Evolutionary conservation across 495 filamentous ascomycete genomes (phyloP).

Genomic region (Barbatosphaeria neglecta): DNA sequence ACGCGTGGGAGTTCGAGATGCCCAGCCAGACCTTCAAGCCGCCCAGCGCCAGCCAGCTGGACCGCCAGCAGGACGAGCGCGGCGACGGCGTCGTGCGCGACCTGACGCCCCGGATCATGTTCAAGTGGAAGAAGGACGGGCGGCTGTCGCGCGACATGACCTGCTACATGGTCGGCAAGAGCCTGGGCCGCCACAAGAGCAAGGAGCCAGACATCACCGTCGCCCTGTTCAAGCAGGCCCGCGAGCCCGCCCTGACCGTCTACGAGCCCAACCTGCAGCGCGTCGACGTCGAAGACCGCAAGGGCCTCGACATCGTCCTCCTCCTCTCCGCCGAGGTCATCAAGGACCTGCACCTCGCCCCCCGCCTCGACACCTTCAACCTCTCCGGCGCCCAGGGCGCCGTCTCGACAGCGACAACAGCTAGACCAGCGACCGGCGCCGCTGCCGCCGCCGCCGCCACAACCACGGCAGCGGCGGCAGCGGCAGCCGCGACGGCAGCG

Average conservation of each 20-base stretch:
- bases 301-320: constrained; percentile 82
- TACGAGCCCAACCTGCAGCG: constrained; percentile 87
- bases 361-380: constrained; percentile 66
- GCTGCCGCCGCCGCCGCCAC: constrained; percentile 7
- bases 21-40: constrained; percentile 73
- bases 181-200: constrained; percentile 56
- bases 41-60: constrained; percentile 64
- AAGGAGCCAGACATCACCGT: constrained; percentile 92
- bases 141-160: constrained; percentile 70
- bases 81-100: constrained; percentile 55
- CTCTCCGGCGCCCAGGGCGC: constrained; percentile 37
- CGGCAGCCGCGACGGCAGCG: too few relatives aligned
- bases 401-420: constrained; percentile 6
- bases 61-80: constrained; percentile 46
- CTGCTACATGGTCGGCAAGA: constrained; percentile 69
- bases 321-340: constrained; percentile 77
- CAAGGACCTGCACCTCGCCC: constrained; percentile 68
- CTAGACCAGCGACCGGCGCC: constrained; percentile 9
- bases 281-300: constrained; percentile 88
- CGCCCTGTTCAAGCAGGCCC: constrained; percentile 55
- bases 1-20: constrained; percentile 86
- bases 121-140: constrained; percentile 87
- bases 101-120: constrained; percentile 66
- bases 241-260: constrained; percentile 51
- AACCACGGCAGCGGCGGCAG: too few relatives aligned